A percentile compares a stretch with the other conserved stretches of the same genome.
phyloP scores from a whole-genome alignment of 1,139 yeast genomes.

The Wickerhamomyces sp. region DNA sequence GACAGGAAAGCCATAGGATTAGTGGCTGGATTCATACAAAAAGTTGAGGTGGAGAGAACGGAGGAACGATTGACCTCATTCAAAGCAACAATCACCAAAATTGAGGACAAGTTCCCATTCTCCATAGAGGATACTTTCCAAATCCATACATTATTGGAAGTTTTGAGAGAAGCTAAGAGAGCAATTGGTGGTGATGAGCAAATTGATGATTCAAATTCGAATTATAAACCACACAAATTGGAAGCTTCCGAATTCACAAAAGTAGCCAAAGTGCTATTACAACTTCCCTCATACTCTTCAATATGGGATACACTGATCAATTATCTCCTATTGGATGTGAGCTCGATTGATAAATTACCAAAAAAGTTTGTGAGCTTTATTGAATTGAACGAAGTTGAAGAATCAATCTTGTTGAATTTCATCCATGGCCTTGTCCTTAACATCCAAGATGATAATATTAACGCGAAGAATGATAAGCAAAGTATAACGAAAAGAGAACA shows the following conservation, averaged over 20 bases:
- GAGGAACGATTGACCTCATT: conserved; percentile 33
- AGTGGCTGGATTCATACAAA: conserved; percentile 38
- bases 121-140: conserved; percentile 33
- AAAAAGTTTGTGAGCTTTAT: conserved; percentile 18
- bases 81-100: conserved; percentile 28
- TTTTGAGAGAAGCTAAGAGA: conserved; percentile 25
- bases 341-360: conserved; percentile 26
- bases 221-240: neutral
- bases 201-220: too few species aligned
- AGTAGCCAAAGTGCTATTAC: conserved; percentile 24
- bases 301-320: conserved; percentile 35
- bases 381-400: conserved; percentile 20
- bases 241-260: conserved; percentile 10
- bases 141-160: conserved; percentile 32
- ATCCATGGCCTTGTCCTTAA: conserved; percentile 26
- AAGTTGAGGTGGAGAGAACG: conserved; percentile 32
- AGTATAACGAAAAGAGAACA: conserved; percentile 10
- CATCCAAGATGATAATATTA: conserved; percentile 7
- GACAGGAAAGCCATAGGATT: conserved; percentile 32
- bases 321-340: conserved; percentile 39
- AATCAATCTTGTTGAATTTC: conserved; percentile 22
- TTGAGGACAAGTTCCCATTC: conserved; percentile 25
- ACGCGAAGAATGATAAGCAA: conserved; percentile 4
- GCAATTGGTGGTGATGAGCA: neutral
- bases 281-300: conserved; percentile 24